Conservation (phyloP, 2,329 filamentous ascomycete species). For the Boeremia exigua region DNA sequence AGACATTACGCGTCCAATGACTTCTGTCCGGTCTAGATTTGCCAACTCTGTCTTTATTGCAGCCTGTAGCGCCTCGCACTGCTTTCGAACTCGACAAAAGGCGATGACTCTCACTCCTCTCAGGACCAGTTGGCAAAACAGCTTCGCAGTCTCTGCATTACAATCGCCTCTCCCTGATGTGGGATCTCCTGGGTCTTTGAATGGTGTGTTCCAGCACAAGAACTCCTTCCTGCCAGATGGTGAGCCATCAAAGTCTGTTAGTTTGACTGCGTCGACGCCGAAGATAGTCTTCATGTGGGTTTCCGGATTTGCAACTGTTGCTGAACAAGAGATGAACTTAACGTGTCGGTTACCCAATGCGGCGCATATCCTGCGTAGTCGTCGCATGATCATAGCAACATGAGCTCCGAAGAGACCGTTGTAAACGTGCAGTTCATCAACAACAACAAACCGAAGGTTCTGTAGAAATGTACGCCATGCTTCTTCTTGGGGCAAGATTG, state of each 20-base stretch:
- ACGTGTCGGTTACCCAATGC: conserved; percentile 85
- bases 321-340: conserved; percentile 94
- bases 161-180: conserved; percentile 84
- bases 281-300: conserved; percentile 96
- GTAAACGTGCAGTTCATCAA: conserved; percentile 90
- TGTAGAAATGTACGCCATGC: conserved; percentile 87
- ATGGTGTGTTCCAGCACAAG: conserved; percentile 96
- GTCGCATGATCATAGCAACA: conserved; percentile 91
- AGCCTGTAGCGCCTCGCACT: conserved; percentile 83
- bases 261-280: conserved; percentile 77
- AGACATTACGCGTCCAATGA: conserved; percentile 83
- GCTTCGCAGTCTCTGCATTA: conserved; percentile 81
- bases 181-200: conserved; percentile 85
- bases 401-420: conserved; percentile 94
- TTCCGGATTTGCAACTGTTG: conserved; percentile 90
- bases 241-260: conserved; percentile 91
- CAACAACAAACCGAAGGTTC: conserved; percentile 86
- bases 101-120: conserved; percentile 90
- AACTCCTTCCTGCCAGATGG: conserved; percentile 94
- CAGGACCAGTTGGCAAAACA: conserved; percentile 89
- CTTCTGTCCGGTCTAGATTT: conserved; percentile 74
- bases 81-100: conserved; percentile 85
- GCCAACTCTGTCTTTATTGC: conserved; percentile 81
- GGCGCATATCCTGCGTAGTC: conserved; percentile 84
- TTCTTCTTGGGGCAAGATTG: conserved; percentile 89